These are phyloP conservation scores for Hyaloscypha finlandica DNA, from an alignment of 495 filamentous ascomycete genomes.

Conservation along the genomic window DNA sequence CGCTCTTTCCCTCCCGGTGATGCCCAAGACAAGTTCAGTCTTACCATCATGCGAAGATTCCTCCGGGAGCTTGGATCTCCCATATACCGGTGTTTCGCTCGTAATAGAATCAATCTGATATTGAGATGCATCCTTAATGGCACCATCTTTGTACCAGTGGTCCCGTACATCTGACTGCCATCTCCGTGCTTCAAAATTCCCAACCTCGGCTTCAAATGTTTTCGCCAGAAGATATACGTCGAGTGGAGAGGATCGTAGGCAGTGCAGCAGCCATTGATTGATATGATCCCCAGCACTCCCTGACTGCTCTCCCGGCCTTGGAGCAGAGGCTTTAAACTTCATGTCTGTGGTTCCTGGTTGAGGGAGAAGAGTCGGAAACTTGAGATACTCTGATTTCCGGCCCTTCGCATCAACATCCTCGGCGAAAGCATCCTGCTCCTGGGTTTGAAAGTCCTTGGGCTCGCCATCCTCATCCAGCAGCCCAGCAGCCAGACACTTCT, in stretches of 20 bases:
- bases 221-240: constrained; percentile 11
- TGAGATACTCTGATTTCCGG: constrained; percentile 7
- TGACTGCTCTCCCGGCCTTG: background rate
- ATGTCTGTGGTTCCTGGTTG: background rate
- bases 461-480: constrained; percentile 14
- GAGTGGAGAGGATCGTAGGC: background rate
- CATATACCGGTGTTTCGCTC: background rate
- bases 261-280: constrained; percentile 10
- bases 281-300: background rate
- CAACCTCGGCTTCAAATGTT: background rate
- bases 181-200: background rate
- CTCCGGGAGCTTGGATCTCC: background rate
- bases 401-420: background rate
- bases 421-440: constrained; percentile 5
- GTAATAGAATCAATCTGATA: constrained; percentile 4
- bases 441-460: background rate
- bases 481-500: background rate
- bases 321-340: background rate
- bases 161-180: constrained; percentile 8
- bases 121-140: background rate
- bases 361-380: constrained; percentile 10
- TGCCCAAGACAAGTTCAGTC: background rate
- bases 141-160: constrained; percentile 11
- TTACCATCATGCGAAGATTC: background rate
- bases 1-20: background rate